Evolutionary conservation across 148 eudicot genomes (phyloP).

Genomic region (Spergularia marina): DNA sequence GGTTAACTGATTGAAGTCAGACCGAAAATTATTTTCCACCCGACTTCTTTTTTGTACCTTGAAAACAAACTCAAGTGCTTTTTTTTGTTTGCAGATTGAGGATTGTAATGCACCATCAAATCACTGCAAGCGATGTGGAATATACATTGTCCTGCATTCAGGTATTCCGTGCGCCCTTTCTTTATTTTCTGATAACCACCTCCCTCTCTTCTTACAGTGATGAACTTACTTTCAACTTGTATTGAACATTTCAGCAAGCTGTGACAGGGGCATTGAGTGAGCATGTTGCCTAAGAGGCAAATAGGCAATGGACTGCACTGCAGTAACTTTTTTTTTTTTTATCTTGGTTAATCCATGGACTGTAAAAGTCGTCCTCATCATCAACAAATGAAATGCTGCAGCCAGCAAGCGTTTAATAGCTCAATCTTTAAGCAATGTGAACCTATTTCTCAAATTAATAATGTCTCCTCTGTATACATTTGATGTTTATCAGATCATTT

Average conservation of each 20-base stretch:
- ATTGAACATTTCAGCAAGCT: conserved; percentile 51
- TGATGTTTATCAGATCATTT: background rate
- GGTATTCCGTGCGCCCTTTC: conserved; percentile 34
- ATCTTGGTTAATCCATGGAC: background rate
- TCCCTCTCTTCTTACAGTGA: background rate
- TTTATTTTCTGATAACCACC: background rate
- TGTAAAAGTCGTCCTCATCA: too few species aligned
- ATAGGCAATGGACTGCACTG: conserved; percentile 18
- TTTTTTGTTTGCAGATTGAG: conserved; percentile 49
- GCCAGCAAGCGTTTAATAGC: too few species aligned
- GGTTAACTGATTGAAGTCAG: too few species aligned
- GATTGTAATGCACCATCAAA: conserved; percentile 81
- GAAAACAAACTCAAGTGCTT: background rate
- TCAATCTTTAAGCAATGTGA: too few species aligned
- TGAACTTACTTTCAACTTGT: background rate
- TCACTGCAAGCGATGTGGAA: conserved; percentile 65
- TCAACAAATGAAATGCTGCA: too few species aligned
- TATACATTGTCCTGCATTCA: conserved; percentile 69
- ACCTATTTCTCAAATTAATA: background rate
- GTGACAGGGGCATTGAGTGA: conserved; percentile 35
- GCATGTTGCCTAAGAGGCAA: conserved; percentile 17
- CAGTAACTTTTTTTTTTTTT: background rate
- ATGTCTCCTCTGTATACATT: background rate
- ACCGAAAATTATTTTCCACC: too few species aligned
- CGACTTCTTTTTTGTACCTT: too few species aligned